Evolutionary conservation across 2,329 filamentous ascomycete genomes (phyloP), one percentile per base, ranked within the genome.

Genomic region (Diaporthe ampelina): DNA sequence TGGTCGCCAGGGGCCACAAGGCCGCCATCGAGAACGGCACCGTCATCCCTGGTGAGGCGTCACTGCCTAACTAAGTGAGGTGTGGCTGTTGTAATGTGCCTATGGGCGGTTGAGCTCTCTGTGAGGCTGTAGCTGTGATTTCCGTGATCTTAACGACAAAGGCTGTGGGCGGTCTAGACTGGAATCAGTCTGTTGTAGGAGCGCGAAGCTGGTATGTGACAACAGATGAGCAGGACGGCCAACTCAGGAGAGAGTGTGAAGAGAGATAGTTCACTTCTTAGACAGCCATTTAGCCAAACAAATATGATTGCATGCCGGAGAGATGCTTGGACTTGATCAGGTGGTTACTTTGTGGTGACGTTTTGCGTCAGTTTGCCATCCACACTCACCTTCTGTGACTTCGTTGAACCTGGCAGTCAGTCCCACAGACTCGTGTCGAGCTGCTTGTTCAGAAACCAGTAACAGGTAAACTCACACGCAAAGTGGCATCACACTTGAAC

Each of bases 11-110:
- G 71, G 88, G 85, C 8, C 92, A 94, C 80, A 88, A 85, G 6
- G 89, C 88, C 15, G 91, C 92, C 6, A 84, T 93, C 54, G 78
- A 85, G 72, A 91, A 91, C 63, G 92, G 92, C 0, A 90, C 88
- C 0, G 77, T 93, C 13, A 79, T 87, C 21, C 85, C 88, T 1
- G 90, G 91, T 0, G 88, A 94, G 83, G 84, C 70, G 4, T 3
- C 40, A 10, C 21, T 80, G 57, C 78, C 78, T 1, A 70, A 29
- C 19, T 78, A 67, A 74, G 57, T 50, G 45, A n/a, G 21, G 8
- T 29, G 32, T 59, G 29, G 35, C 10, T 26, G 8, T n/a, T 17
- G 37, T 26, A n/a, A 21, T 29, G 69, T 4, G n/a, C 24, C 21
- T 11, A 24, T 9, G 24, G 32, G 32, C 4, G 45, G n/a, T 19